Percentiles rank a stretch among this genome's conserved stretches.
These are phyloP conservation scores for Colletotrichum graminicola DNA, from an alignment of 2,329 filamentous ascomycete species.

Conservation along the genomic window DNA sequence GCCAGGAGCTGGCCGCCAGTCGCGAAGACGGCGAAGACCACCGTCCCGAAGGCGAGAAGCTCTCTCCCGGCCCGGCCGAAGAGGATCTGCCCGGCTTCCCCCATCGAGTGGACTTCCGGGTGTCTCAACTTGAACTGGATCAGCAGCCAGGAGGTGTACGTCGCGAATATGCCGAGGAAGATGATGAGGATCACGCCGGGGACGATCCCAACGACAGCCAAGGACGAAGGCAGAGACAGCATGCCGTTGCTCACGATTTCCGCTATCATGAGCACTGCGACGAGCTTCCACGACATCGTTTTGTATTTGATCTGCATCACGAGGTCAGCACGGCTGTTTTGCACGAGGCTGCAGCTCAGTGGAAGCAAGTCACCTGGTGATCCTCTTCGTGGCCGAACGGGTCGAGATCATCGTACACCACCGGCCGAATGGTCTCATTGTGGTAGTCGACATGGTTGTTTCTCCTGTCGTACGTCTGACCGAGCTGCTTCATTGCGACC, in stretches of 20 bases:
- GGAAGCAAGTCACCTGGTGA: constrained; percentile 14
- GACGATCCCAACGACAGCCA: constrained; percentile 63
- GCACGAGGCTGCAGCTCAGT: background rate
- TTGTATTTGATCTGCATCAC: constrained; percentile 61
- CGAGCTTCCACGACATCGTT: constrained; percentile 64
- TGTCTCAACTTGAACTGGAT: constrained; percentile 63
- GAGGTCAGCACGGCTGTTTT: background rate
- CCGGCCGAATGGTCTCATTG: constrained; percentile 6
- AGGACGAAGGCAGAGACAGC: constrained; percentile 63
- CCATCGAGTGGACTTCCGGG: constrained; percentile 63
- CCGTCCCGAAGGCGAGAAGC: constrained; percentile 61
- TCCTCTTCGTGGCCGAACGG: constrained; percentile 39
- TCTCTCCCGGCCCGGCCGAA: constrained; percentile 66
- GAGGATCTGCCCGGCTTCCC: constrained; percentile 62
- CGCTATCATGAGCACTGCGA: constrained; percentile 66
- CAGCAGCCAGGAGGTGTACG: constrained; percentile 62
- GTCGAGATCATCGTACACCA: constrained; percentile 38
- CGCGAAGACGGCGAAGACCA: constrained; percentile 65
- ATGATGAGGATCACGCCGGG: constrained; percentile 60
- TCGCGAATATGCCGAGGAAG: constrained; percentile 56
- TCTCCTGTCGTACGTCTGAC: background rate
- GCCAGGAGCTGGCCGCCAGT: constrained; percentile 64
- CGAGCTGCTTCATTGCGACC: constrained; percentile 20
- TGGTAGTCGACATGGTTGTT: background rate
- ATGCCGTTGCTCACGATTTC: constrained; percentile 68